A percentile compares a stretch with the other conserved stretches of the same genome.
Conservation (phyloP, 2,329 filamentous ascomycete genomes). For the Ceratocystis papillata region DNA sequence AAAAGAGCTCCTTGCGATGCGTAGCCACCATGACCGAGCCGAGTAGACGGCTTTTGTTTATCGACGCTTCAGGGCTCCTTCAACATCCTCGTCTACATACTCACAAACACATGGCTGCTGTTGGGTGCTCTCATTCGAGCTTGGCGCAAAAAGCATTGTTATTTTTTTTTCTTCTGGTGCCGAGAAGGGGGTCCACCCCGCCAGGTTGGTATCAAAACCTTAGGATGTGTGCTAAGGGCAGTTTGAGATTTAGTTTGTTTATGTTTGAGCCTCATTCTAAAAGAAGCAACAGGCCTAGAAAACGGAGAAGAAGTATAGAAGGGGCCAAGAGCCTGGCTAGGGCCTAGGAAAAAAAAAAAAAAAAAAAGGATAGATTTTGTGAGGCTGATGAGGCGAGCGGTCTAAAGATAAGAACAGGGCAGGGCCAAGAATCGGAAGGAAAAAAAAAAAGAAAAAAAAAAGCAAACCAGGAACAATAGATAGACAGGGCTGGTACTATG, state of each 20-base stretch:
- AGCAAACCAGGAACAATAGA: not conserved
- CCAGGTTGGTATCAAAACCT: not conserved
- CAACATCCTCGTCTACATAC: not conserved
- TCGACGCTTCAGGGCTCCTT: not conserved
- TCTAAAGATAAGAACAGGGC: conserved; percentile 1
- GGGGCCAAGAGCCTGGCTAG: not conserved
- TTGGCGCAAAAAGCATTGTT: conserved; percentile 1
- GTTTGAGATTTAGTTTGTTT: conserved; percentile 14
- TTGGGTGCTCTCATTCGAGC: not conserved
- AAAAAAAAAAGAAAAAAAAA: not conserved
- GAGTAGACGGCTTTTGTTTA: not conserved
- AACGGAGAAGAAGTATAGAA: not conserved
- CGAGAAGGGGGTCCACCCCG: not conserved
- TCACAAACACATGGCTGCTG: not conserved
- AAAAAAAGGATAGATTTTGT: not conserved
- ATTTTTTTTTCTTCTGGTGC: not conserved
- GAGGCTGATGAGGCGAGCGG: conserved; percentile 3
- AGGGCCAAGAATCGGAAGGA: not conserved
- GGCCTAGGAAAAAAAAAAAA: not conserved
- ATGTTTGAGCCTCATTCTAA: conserved; percentile 13
- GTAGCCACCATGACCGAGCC: too few species aligned
- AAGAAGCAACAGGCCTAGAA: not conserved
- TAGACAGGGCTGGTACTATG: not conserved
- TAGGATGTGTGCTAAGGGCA: not conserved
- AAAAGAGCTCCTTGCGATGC: too few species aligned